Conservation (phyloP, 495 filamentous ascomycete species). For the Bacidia rubella region DNA sequence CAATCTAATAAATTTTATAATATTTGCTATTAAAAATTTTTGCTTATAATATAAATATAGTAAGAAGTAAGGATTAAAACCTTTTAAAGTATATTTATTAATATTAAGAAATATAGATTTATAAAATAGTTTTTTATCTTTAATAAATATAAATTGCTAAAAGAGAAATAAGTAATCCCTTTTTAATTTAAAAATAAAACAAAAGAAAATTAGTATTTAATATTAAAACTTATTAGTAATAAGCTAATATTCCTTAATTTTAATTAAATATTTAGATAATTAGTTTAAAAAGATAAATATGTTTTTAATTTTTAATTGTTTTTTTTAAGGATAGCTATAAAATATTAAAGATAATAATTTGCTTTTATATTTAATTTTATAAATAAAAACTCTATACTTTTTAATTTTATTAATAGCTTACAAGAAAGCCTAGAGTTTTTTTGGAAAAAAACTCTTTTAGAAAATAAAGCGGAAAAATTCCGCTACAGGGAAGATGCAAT, state of each 20-base stretch:
- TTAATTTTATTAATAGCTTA: neutral
- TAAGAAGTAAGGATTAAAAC: neutral
- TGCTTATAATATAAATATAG: slow-evolving; percentile 1
- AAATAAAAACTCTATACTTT: neutral
- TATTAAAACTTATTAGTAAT: no score
- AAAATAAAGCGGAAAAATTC: no score
- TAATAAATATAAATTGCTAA: neutral
- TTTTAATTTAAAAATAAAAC: neutral
- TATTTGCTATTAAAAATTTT: neutral
- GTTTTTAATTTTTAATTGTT: no score
- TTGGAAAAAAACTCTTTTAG: no score
- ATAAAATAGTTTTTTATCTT: neutral
- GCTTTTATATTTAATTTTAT: neutral
- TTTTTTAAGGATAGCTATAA: no score
- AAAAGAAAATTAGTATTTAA: neutral
- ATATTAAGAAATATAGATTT: neutral
- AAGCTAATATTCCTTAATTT: no score
- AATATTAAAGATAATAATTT: slow-evolving; percentile 1
- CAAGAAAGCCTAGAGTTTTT: no score
- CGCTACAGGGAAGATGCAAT: no score
- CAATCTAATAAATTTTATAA: neutral
- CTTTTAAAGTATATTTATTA: neutral
- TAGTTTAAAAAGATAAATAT: no score
- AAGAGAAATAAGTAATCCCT: neutral
- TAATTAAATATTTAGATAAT: no score